phyloP scores from a whole-genome alignment of 768 basidiomycete genomes.

The Mrakia blollopis region DNA sequence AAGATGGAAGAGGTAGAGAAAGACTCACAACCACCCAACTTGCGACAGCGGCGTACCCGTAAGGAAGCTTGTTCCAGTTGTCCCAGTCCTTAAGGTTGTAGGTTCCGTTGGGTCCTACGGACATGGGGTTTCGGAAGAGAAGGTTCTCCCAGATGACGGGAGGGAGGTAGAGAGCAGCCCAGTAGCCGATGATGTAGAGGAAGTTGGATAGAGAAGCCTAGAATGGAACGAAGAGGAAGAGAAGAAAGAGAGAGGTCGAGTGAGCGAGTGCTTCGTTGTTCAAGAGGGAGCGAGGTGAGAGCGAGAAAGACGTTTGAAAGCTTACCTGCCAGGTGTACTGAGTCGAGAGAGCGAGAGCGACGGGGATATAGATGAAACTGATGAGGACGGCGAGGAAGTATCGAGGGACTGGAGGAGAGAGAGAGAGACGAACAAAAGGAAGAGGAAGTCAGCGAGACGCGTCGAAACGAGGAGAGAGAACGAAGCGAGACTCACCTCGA shows the following conservation, averaged over 20 bases:
- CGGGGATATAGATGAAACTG: conserved; percentile 57
- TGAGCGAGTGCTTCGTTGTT: neutral
- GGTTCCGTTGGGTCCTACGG: conserved; percentile 7
- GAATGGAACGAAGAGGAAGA: neutral
- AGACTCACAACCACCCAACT: conserved; percentile 21
- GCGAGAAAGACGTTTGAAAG: neutral
- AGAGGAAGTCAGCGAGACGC: neutral
- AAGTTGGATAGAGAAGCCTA: conserved; percentile 24
- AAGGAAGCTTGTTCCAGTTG: conserved; percentile 15
- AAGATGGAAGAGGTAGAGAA: too few species aligned
- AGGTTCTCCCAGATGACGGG: conserved; percentile 28
- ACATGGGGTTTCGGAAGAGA: conserved; percentile 28
- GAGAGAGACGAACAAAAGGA: too few species aligned
- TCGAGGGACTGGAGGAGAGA: conserved; percentile 51
- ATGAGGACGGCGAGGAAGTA: conserved; percentile 65
- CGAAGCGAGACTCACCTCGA: conserved; percentile 64
- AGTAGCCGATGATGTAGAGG: conserved; percentile 32
- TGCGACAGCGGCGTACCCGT: conserved; percentile 20
- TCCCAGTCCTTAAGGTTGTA: conserved; percentile 29
- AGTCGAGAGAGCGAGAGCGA: conserved; percentile 30
- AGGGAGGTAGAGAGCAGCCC: conserved; percentile 27
- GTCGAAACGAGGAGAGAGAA: conserved; percentile 53
- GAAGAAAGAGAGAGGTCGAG: neutral
- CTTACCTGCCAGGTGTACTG: conserved; percentile 7
- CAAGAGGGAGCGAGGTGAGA: too few species aligned